Base-by-base conservation (phyloP, 116 monocot species). In the Papilionanthe hybrid region DNA sequence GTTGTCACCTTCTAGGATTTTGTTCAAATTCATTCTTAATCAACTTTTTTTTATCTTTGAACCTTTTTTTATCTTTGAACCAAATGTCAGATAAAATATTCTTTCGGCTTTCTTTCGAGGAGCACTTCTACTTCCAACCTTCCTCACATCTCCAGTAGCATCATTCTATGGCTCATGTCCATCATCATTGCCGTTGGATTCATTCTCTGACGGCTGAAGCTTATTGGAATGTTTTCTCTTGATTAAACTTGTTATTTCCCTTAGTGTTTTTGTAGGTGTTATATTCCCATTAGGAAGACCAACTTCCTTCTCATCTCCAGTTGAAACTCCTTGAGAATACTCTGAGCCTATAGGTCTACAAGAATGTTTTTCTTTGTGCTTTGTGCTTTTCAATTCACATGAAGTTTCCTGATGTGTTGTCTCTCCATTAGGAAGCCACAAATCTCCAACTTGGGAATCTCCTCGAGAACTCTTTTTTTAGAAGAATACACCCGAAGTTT, bases 311-410 rank as follows among this genome's bases (percentile, higher is more conserved):
- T 9, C 19, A 4, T 58, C 58, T 58, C 17, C n/a, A n/a, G n/a
- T n/a, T n/a, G n/a, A n/a, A n/a, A n/a, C n/a, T n/a, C n/a, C n/a
- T 58, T 58, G 58, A 58, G 58, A 58, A 58, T 77, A 77, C 77
- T 32, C n/a, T 53, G 50, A 77, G 28, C 20, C 55, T 13, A 19
- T 41, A 58, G 5, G 17, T 56, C 42, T 29, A 77, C 22, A 9
- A 20, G 77, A 57, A 32, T 58, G 42, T 42, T 77, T 77, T 37
- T 20, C 53, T 18, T 77, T 77, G 19, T 23, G 6, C 41, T 58
- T 58, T 41, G 42, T 19, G 42, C 42, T 58, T 42, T 9, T 9
- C 41, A 19, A 9, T 77, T 77, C n/a, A 58, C 9, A 29, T 55
- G 19, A 23, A 58, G 5, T 77, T 58, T 58, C 25, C 13, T 22